Conservation (phyloP, 805 yeast species). For the Pichia paraexigua region DNA sequence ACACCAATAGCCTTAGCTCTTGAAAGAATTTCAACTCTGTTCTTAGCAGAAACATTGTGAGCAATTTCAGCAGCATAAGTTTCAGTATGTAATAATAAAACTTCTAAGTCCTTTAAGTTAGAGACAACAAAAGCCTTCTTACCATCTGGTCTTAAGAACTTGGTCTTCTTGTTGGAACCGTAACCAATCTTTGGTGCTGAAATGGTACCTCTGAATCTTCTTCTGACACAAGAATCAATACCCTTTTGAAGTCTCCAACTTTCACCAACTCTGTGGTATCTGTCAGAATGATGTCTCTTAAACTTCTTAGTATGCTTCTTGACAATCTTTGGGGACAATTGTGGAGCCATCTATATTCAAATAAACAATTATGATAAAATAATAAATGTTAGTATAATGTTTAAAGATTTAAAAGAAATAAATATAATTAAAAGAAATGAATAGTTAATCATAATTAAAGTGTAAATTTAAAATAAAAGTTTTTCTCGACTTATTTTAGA, state of each 20-base stretch:
- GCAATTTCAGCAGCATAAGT: conserved; percentile 99
- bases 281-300: conserved; percentile 99
- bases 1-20: conserved; percentile 98
- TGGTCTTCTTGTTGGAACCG: conserved; percentile 99
- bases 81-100: conserved; percentile 93
- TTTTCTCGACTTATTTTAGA: background rate
- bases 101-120: conserved; percentile 90
- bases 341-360: conserved; percentile 74
- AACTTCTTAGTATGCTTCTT: conserved; percentile 98
- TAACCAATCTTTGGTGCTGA: conserved; percentile 99
- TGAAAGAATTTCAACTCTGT: conserved; percentile 93
- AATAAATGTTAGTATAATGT: background rate
- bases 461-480: background rate
- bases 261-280: conserved; percentile 96
- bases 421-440: background rate
- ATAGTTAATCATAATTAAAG: background rate
- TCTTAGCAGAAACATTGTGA: conserved; percentile 95
- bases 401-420: background rate
- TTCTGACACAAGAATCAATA: conserved; percentile 99
- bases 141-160: conserved; percentile 93
- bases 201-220: conserved; percentile 99
- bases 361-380: background rate
- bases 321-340: conserved; percentile 98
- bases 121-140: conserved; percentile 94
- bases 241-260: conserved; percentile 99